Evolutionary conservation across 2,329 filamentous ascomycete genomes (phyloP), one percentile per base, ranked within the genome.

Genomic region (Xylaria sp.): DNA sequence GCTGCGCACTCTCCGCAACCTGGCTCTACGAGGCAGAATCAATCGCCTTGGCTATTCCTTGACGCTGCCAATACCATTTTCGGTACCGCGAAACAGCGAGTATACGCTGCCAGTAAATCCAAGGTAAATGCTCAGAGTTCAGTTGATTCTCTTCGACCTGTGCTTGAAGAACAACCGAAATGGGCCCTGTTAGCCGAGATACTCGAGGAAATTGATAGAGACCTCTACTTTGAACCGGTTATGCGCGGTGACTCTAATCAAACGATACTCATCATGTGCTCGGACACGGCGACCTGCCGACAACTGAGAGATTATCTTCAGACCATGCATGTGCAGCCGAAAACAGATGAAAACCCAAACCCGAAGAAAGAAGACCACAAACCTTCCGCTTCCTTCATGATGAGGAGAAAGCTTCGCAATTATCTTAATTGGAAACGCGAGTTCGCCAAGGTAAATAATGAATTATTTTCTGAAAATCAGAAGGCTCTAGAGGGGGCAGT

Each of bases 1-100:
- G 93, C 95, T 10, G 93, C 94, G 0, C 94, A 97, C 76, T 92
- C 93, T 56, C 94, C 96, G 4, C 91, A 93, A 1, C 92, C 94
- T 9, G 94, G 94, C 0, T 95, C 94, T 2, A 97, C 90, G 2
- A 89, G 91, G 70, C 93, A 97, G 76, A 94, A 91, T 39, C 93
- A 97, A 74, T 97, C 94, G 0, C 96, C 96, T 0, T 99, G 96
- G 96, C 84, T 99, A 36, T 98, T 97, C 74, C 86, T 98, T 5
- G 96, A 98, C 78, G 94, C 95, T 28, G 95, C 96, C 0, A 93
- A 98, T 79, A 94, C 93, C 18, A 93, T 99, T 13, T 98, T 99
- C 72, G 92, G 94, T 68, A 94, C 93, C 3, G 94, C 96, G 1
- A 96, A 94, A 78, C 88, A 90, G 64, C 87, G 96, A 72, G 95